Conservation (phyloP, 352 stramenopile genomes). For the Globisporangium abappressorium region DNA sequence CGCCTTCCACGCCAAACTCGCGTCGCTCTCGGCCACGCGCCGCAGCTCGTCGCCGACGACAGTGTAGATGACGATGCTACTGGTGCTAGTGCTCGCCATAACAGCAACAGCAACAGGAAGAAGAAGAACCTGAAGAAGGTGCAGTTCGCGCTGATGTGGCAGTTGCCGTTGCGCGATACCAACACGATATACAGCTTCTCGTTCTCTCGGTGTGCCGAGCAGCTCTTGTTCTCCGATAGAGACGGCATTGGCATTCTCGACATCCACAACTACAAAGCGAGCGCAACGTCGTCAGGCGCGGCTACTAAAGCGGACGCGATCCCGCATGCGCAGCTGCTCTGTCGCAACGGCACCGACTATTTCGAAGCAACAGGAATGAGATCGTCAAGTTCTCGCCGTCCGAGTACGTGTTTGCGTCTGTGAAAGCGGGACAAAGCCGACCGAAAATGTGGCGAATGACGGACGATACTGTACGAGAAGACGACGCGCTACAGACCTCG, state of each 20-base stretch:
- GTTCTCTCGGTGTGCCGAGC: constrained; percentile 63
- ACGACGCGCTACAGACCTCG: not conserved
- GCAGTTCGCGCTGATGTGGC: constrained; percentile 44
- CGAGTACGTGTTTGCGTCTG: constrained; percentile 60
- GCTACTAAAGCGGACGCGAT: constrained; percentile 7
- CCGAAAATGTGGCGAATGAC: constrained; percentile 66
- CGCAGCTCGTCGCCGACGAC: constrained; percentile 9
- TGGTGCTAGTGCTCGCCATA: not conserved
- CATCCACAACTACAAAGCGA: constrained; percentile 25
- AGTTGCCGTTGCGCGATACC: constrained; percentile 32
- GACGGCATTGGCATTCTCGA: constrained; percentile 52
- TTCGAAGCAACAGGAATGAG: constrained; percentile 26
- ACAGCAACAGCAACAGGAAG: not conserved
- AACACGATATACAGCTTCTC: constrained; percentile 41
- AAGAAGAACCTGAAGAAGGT: constrained; percentile 20
- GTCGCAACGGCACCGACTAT: constrained; percentile 13
- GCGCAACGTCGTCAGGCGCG: not conserved
- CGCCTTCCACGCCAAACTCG: constrained; percentile 66
- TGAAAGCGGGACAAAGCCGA: constrained; percentile 25
- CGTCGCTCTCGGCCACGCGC: constrained; percentile 47
- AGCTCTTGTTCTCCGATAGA: constrained; percentile 51
- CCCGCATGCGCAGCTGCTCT: constrained; percentile 30
- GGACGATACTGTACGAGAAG: not conserved
- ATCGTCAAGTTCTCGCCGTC: constrained; percentile 78
- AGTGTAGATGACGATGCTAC: not conserved